phyloP scores from a whole-genome alignment of 169 alveolate species.

The Plasmodium blacklocki region DNA sequence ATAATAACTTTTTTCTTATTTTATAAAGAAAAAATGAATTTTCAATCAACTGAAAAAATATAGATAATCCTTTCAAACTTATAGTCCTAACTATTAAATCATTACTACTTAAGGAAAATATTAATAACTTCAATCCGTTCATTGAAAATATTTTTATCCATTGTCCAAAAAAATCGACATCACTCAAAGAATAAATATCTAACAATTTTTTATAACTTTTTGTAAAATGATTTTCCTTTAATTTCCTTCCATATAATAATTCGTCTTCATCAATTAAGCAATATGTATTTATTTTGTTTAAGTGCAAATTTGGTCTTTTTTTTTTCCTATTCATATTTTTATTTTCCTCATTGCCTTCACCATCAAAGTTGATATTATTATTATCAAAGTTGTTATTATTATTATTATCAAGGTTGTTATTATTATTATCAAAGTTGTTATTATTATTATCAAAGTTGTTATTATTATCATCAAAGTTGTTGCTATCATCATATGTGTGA shows the following conservation, averaged over 20 bases:
- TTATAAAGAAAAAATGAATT: slow-evolving; percentile 66
- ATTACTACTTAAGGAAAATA: slow-evolving; percentile 73
- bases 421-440: background rate
- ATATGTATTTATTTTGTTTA: slow-evolving; percentile 11
- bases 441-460: background rate
- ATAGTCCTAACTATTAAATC: slow-evolving; percentile 68
- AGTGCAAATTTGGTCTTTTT: background rate
- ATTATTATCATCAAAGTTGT: background rate
- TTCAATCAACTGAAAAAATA: slow-evolving; percentile 61
- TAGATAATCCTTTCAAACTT: slow-evolving; percentile 74
- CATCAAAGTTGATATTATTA: background rate
- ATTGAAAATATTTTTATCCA: slow-evolving; percentile 66
- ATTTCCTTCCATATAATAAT: slow-evolving; percentile 53
- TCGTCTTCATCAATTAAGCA: slow-evolving; percentile 39
- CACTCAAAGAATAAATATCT: slow-evolving; percentile 33
- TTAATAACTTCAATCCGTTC: slow-evolving; percentile 56
- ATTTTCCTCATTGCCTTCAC: background rate
- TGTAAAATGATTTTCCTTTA: slow-evolving; percentile 46
- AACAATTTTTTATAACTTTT: slow-evolving; percentile 55
- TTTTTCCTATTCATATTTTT: slow-evolving; percentile 4
- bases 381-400: background rate
- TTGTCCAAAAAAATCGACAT: slow-evolving; percentile 71
- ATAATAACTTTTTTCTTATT: slow-evolving; percentile 38
- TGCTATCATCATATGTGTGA: background rate
- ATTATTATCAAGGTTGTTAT: background rate